Evolutionary conservation across 345 rosid genomes (phyloP).

Genomic region (Reutealis trisperma): DNA sequence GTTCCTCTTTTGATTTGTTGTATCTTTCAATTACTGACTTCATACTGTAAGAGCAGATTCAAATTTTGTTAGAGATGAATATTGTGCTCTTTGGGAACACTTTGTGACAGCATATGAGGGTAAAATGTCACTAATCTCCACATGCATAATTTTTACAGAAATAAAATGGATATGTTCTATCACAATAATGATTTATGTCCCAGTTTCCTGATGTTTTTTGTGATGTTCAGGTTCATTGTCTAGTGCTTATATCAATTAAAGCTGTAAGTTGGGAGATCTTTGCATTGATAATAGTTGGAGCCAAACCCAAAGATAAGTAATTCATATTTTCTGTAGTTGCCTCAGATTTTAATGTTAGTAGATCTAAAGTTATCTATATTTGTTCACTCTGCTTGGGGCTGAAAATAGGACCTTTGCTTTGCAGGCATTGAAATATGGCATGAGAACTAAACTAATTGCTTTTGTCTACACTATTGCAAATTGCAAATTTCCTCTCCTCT

Average conservation of each 20-base stretch:
- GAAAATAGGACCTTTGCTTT: slow-evolving; percentile 4
- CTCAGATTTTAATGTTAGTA: background rate
- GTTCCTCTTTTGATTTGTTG: slow-evolving; percentile 52
- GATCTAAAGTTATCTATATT: background rate
- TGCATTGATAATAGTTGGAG: background rate
- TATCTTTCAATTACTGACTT: slow-evolving; percentile 47
- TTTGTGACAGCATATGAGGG: background rate
- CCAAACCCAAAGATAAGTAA: slow-evolving; percentile 18
- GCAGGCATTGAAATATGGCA: background rate
- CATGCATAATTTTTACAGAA: background rate
- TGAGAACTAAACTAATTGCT: background rate
- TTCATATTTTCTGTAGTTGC: background rate
- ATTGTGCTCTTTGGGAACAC: background rate
- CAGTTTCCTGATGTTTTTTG: too few species aligned
- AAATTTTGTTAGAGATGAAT: slow-evolving; percentile 22
- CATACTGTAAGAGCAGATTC: slow-evolving; percentile 46
- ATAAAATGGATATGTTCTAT: background rate
- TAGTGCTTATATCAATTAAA: background rate
- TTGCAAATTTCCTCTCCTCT: background rate
- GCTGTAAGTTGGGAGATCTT: background rate
- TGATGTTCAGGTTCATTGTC: too few species aligned
- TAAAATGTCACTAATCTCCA: slow-evolving; percentile 3
- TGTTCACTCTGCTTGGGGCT: background rate
- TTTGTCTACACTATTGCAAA: background rate
- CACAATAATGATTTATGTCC: too few species aligned